A percentile compares a stretch with the other conserved stretches of the same genome.
Conservation (phyloP, 768 basidiomycete species). For the Strobilomyces echinocephalus region DNA sequence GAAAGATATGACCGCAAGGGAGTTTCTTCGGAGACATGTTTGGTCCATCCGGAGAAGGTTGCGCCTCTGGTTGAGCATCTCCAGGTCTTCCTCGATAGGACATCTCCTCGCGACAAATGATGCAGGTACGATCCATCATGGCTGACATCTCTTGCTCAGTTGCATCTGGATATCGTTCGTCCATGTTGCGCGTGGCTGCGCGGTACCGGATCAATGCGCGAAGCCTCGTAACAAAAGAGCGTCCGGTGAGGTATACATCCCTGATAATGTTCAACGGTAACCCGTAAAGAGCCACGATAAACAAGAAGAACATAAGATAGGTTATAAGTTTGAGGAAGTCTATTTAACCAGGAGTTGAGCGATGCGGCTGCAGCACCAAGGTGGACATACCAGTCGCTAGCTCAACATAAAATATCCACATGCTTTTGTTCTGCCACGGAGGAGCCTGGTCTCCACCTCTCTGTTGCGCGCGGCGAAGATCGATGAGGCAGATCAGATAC, state of each 20-base stretch:
- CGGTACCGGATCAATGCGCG: slow-evolving; percentile 90
- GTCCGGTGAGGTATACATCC: slow-evolving; percentile 92
- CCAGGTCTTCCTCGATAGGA: slow-evolving; percentile 34
- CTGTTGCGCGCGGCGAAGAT: slow-evolving; percentile 71
- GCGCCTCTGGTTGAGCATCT: slow-evolving; percentile 18
- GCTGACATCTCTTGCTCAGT: slow-evolving; percentile 76
- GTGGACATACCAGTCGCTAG: slow-evolving; percentile 69
- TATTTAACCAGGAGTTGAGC: slow-evolving; percentile 29
- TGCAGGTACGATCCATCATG: slow-evolving; percentile 89
- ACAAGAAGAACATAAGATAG: slow-evolving; percentile 88
- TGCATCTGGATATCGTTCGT: slow-evolving; percentile 89
- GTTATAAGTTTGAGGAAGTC: slow-evolving; percentile 92
- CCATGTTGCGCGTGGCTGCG: slow-evolving; percentile 94
- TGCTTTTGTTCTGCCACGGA: slow-evolving; percentile 97
- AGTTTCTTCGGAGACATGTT: slow-evolving; percentile 97
- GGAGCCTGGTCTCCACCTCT: slow-evolving; percentile 82
- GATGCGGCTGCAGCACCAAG: not conserved
- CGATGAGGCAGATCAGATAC: slow-evolving; percentile 76
- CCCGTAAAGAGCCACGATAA: slow-evolving; percentile 92
- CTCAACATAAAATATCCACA: slow-evolving; percentile 95
- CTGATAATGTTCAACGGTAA: slow-evolving; percentile 95
- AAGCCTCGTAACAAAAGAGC: slow-evolving; percentile 84
- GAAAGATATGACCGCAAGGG: slow-evolving; percentile 96
- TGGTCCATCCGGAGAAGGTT: slow-evolving; percentile 53
- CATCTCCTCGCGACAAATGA: slow-evolving; percentile 99